Conservation (phyloP, 345 rosid genomes). For the Arabis alpina region DNA sequence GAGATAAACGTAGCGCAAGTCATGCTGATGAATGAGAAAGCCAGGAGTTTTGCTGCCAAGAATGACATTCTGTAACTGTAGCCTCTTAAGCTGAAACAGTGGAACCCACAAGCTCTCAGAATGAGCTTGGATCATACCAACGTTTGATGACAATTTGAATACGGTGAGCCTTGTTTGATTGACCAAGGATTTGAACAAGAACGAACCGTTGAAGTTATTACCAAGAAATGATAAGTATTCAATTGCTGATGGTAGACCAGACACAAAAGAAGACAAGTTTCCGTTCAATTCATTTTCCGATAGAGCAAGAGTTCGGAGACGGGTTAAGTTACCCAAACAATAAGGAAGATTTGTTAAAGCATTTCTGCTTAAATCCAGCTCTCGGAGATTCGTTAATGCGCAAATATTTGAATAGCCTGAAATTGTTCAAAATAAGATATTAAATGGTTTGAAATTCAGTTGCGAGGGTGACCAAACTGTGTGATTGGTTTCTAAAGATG, state of each 20-base stretch:
- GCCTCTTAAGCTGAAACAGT: constrained; percentile 29
- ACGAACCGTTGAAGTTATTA: constrained; percentile 36
- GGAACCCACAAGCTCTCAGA: constrained; percentile 32
- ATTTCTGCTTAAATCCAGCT: constrained; percentile 37
- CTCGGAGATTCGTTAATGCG: constrained; percentile 26
- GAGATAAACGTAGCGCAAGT: constrained; percentile 32
- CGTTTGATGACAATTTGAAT: constrained; percentile 24
- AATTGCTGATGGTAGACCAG: constrained; percentile 19
- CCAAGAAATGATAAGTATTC: constrained; percentile 32
- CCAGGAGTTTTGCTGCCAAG: constrained; percentile 14
- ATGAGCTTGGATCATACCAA: constrained; percentile 23
- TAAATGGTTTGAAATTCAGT: neutral
- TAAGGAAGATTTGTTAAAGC: constrained; percentile 25
- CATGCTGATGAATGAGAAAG: constrained; percentile 32
- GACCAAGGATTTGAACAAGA: constrained; percentile 36
- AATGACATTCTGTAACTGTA: constrained; percentile 19
- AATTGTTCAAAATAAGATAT: neutral
- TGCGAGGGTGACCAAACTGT: neutral
- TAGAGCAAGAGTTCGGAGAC: constrained; percentile 37
- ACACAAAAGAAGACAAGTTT: constrained; percentile 29
- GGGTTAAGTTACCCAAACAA: constrained; percentile 19
- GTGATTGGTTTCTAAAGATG: constrained; percentile 10
- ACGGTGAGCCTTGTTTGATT: constrained; percentile 34
- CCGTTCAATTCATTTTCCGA: constrained; percentile 34
- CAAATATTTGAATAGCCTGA: constrained; percentile 33